Evolutionary conservation across 495 filamentous ascomycete genomes (phyloP).

Genomic region (Neurospora sp.): DNA sequence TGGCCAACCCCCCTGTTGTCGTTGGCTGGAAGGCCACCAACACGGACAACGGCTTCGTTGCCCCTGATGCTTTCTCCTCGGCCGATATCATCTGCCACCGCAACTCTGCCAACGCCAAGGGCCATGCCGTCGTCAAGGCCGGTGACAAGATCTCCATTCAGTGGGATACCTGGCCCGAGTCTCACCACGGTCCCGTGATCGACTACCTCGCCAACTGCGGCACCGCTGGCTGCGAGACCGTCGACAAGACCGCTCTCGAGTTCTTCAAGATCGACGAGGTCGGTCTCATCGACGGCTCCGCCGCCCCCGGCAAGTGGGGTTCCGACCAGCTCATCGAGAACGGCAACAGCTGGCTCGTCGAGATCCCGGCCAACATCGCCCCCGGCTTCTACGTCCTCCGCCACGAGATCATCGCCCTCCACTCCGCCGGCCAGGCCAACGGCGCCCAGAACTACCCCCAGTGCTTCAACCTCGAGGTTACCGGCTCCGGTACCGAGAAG

Average conservation of each 20-base stretch:
- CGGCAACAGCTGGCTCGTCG: conserved; percentile 60
- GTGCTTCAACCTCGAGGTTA: conserved; percentile 67
- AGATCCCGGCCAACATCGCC: conserved; percentile 53
- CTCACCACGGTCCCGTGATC: conserved; percentile 53
- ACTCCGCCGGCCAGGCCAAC: conserved; percentile 48
- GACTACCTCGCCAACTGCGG: conserved; percentile 65
- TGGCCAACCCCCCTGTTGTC: conserved; percentile 35
- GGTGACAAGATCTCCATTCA: conserved; percentile 34
- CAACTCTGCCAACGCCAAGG: conserved; percentile 27
- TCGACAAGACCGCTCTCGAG: conserved; percentile 54
- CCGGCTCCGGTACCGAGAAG: conserved; percentile 49
- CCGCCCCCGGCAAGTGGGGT: conserved; percentile 50
- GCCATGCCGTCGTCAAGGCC: conserved; percentile 32
- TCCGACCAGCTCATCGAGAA: conserved; percentile 56
- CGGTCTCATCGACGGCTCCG: conserved; percentile 45
- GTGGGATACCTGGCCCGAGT: conserved; percentile 41
- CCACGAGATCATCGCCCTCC: conserved; percentile 73
- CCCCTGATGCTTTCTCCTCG: conserved; percentile 28
- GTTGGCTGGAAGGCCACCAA: conserved; percentile 46
- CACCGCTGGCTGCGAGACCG: conserved; percentile 51
- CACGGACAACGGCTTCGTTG: conserved; percentile 51
- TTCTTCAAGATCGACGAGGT: conserved; percentile 69
- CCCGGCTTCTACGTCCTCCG: conserved; percentile 70
- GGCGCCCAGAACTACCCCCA: conserved; percentile 75
- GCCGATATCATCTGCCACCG: conserved; percentile 45